Percentiles rank a stretch among this genome's conserved stretches.
Evolutionary conservation across 371 early-diverging fungal species (phyloP).

Genomic region (Chytridium lagenaria): DNA sequence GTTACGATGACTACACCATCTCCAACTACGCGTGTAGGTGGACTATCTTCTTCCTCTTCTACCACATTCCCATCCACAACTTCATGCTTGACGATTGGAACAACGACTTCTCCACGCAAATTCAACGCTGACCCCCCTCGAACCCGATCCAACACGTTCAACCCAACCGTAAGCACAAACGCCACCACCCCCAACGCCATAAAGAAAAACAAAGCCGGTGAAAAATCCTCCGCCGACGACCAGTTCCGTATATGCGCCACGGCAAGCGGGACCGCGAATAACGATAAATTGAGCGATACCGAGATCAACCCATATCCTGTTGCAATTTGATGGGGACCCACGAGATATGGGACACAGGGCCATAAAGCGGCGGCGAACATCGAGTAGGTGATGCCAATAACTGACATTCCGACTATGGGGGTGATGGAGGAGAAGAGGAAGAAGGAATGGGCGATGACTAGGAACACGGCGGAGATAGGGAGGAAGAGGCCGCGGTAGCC

Average conservation of each 20-base stretch:
- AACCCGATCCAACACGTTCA: slow-evolving; percentile 22
- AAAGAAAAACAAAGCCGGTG: slow-evolving; percentile 31
- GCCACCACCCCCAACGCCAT: slow-evolving; percentile 28
- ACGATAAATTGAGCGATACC: slow-evolving; percentile 54
- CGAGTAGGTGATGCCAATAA: slow-evolving; percentile 63
- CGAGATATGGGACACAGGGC: slow-evolving; percentile 67
- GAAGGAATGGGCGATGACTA: slow-evolving; percentile 52
- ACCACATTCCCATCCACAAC: slow-evolving; percentile 2
- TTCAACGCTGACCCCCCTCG: slow-evolving; percentile 16
- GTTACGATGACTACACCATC: slow-evolving; percentile 40
- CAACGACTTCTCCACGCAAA: slow-evolving; percentile 10
- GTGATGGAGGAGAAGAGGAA: slow-evolving; percentile 50
- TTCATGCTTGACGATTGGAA: neutral
- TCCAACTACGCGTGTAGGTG: slow-evolving; percentile 34
- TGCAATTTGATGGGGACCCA: slow-evolving; percentile 50
- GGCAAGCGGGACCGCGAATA: slow-evolving; percentile 57
- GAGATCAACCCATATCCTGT: slow-evolving; percentile 53
- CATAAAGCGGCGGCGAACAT: slow-evolving; percentile 62
- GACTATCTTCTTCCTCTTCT: slow-evolving; percentile 20
- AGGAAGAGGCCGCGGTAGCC: slow-evolving; percentile 58
- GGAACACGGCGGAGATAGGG: slow-evolving; percentile 54
- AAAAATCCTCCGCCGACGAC: slow-evolving; percentile 17
- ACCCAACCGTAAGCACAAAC: neutral
- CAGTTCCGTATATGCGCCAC: slow-evolving; percentile 51
- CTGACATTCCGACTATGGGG: slow-evolving; percentile 54